A percentile compares a stretch with the other conserved stretches of the same genome.
These are phyloP conservation scores for Prunus mume DNA, from an alignment of 306 rosid genomes.

Conservation along the genomic window DNA sequence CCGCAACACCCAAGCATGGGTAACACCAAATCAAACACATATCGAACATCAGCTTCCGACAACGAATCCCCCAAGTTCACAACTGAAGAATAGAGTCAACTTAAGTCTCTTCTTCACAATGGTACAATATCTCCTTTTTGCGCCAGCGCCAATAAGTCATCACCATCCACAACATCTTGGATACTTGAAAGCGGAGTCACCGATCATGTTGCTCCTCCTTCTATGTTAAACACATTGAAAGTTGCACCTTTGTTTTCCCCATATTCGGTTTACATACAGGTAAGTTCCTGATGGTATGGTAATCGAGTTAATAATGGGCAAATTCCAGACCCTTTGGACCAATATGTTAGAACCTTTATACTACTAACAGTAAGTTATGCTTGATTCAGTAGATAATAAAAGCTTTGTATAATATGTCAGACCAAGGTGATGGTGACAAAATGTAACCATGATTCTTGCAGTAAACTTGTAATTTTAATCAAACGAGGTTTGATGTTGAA, in stretches of 20 bases:
- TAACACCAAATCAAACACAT: too few relatives aligned
- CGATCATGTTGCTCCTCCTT: too few relatives aligned
- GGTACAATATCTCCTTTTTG: too few relatives aligned
- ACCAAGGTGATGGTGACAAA: background rate
- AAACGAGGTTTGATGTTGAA: too few relatives aligned
- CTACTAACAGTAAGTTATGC: background rate
- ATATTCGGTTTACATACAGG: constrained; percentile 58
- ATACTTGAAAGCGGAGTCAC: too few relatives aligned
- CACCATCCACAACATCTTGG: too few relatives aligned
- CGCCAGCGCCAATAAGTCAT: too few relatives aligned
- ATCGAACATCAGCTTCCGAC: too few relatives aligned
- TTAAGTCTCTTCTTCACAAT: too few relatives aligned
- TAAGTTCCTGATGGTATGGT: constrained; percentile 92
- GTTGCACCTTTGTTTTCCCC: constrained; percentile 92
- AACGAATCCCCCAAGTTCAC: too few relatives aligned
- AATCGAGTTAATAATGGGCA: constrained; percentile 92
- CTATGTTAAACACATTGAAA: background rate
- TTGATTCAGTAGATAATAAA: background rate
- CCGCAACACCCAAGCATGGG: too few relatives aligned
- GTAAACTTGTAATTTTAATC: constrained; percentile 7
- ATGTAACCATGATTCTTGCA: background rate
- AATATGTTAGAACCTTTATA: constrained; percentile 20
- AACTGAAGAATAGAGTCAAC: too few relatives aligned
- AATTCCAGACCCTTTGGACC: constrained; percentile 95
- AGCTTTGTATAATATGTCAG: background rate